Evolutionary conservation across 805 yeast species (phyloP).

Genomic region (Kodamaea restingae): DNA sequence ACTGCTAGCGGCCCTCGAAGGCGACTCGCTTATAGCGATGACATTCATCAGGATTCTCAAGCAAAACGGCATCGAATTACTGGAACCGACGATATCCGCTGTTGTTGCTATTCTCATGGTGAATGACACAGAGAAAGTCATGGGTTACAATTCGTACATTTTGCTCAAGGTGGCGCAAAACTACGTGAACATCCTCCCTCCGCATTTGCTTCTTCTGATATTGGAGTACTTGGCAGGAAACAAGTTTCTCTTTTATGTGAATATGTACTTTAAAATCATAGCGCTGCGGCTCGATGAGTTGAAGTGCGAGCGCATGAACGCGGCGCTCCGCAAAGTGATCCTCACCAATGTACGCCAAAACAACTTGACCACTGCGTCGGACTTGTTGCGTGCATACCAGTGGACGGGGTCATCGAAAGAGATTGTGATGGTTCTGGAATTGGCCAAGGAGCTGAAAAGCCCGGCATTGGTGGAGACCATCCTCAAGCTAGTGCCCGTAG

Average conservation of each 20-base stretch:
- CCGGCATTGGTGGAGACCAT: not conserved
- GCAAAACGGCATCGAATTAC: not conserved
- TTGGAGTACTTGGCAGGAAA: conserved; percentile 7
- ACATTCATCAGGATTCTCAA: conserved; percentile 11
- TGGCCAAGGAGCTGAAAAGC: conserved; percentile 7
- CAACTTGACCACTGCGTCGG: conserved; percentile 8
- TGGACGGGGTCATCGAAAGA: not conserved
- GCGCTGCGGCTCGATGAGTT: not conserved
- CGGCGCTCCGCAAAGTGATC: conserved; percentile 5
- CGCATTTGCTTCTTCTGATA: not conserved
- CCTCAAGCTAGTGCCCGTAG: conserved; percentile 1
- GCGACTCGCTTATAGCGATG: conserved; percentile 22
- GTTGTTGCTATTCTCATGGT: conserved; percentile 6
- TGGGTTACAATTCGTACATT: conserved; percentile 9
- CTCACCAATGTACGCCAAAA: conserved; percentile 8
- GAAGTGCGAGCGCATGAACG: conserved; percentile 1
- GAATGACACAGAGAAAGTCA: not conserved
- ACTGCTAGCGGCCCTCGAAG: conserved; percentile 15
- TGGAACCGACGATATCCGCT: not conserved
- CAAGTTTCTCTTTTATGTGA: conserved; percentile 10
- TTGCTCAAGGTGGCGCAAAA: conserved; percentile 9
- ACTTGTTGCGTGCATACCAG: conserved; percentile 2
- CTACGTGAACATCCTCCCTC: conserved; percentile 2
- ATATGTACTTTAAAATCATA: conserved; percentile 4
- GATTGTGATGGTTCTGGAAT: not conserved